These are phyloP conservation scores for Corniculantispora saksenae DNA, from an alignment of 2,329 filamentous ascomycete species.

Conservation along the genomic window DNA sequence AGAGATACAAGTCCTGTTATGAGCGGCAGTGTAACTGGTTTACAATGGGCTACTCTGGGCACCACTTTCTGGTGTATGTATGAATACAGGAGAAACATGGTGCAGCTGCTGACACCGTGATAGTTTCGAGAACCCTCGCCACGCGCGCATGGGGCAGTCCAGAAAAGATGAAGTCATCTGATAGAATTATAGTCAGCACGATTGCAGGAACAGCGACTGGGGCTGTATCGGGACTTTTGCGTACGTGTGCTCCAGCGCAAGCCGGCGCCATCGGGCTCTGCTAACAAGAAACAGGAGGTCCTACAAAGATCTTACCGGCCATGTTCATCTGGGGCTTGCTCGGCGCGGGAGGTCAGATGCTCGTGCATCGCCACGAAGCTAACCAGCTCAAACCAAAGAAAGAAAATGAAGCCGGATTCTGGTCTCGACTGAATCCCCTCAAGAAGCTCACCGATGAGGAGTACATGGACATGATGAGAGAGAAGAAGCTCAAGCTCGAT, in stretches of 20 bases:
- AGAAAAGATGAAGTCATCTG: conserved; percentile 53
- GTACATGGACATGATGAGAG: conserved; percentile 68
- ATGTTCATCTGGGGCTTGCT: conserved; percentile 49
- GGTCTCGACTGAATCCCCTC: conserved; percentile 71
- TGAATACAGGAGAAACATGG: background rate
- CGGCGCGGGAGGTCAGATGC: conserved; percentile 42
- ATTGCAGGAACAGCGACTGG: conserved; percentile 71
- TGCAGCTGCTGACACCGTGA: background rate
- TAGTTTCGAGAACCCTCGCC: conserved; percentile 51
- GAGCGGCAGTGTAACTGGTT: conserved; percentile 70
- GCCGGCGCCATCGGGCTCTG: background rate
- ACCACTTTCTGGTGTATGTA: conserved; percentile 72
- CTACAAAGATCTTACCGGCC: conserved; percentile 53
- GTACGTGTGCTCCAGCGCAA: conserved; percentile 38
- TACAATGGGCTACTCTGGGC: conserved; percentile 81
- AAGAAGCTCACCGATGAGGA: conserved; percentile 70
- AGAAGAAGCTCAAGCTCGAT: conserved; percentile 71
- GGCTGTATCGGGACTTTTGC: conserved; percentile 56
- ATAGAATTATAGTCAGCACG: conserved; percentile 68
- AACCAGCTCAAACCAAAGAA: conserved; percentile 33
- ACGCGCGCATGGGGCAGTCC: conserved; percentile 51
- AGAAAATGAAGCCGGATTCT: conserved; percentile 42
- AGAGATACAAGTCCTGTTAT: conserved; percentile 66
- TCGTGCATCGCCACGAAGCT: conserved; percentile 34
- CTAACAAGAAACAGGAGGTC: conserved; percentile 45